Evolutionary conservation across 768 basidiomycete species (phyloP), one percentile per base, ranked within the genome.

Genomic region (Vararia minispora): DNA sequence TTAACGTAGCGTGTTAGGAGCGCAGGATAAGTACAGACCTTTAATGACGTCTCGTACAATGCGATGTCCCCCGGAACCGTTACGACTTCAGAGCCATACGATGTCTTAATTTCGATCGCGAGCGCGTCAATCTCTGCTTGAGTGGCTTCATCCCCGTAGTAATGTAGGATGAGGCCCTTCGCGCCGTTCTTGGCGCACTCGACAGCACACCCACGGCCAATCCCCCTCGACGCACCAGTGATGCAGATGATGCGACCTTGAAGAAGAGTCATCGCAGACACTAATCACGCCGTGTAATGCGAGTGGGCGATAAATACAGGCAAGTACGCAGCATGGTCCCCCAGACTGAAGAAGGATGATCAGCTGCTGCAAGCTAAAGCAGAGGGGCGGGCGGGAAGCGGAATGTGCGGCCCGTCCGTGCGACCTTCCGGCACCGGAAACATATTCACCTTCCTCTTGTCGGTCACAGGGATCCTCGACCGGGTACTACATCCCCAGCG

Each of bases 221-320:
- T 86, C 16, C 81, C 83, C 42, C 76, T 64, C 6, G 77, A 79
- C n/a, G 76, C 66, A 13, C 81, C 81, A 12, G 82, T 85, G 46
- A 86, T 76, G 42, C 72, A 73, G 12, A 82, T 73, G 28, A 80
- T 58, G 53, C 81, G 81, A 49, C 65, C 61, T 16, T 59, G 48
- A 18, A 71, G 65, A 14, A 78, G 58, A 18, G 54, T 49, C 58
- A 58, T 33, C 21, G n/a, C 6, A 35, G 27, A 38, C 22, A 25
- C 26, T 33, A 23, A 7, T 35, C 32, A 36, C 27, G 16, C 36
- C 35, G 40, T n/a, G n/a, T n/a, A n/a, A n/a, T n/a, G n/a, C n/a
- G n/a, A n/a, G n/a, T n/a, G n/a, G n/a, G n/a, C n/a, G n/a, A n/a
- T n/a, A n/a, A n/a, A n/a, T n/a, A 14, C 14, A 17, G 29, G 14